These are phyloP conservation scores for Bryum argenteum DNA, from an alignment of 225 moss, liverwort and hornwort species.

Conservation along the genomic window DNA sequence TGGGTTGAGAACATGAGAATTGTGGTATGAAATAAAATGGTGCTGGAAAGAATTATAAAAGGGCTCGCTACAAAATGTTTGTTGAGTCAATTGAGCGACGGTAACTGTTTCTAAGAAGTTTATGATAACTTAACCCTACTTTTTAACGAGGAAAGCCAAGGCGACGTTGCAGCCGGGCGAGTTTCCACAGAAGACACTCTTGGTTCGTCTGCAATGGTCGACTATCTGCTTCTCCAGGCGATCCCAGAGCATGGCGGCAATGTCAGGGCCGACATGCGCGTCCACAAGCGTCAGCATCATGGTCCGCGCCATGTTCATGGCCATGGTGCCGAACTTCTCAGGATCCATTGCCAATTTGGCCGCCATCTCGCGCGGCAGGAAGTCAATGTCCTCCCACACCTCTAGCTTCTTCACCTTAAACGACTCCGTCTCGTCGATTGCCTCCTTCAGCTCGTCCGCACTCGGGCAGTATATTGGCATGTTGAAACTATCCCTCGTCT, in stretches of 20 bases:
- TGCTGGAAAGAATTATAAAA: no score
- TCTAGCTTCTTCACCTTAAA: slow-evolving; percentile 36
- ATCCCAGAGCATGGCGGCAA: slow-evolving; percentile 37
- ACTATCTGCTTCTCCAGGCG: slow-evolving; percentile 36
- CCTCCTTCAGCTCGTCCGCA: slow-evolving; percentile 37
- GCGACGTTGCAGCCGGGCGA: slow-evolving; percentile 37
- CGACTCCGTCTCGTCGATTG: slow-evolving; percentile 28
- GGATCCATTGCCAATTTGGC: slow-evolving; percentile 29
- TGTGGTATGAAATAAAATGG: no score
- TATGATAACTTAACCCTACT: slow-evolving; percentile 4
- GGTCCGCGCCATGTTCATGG: slow-evolving; percentile 43
- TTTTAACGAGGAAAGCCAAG: slow-evolving; percentile 38
- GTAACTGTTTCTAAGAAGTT: background rate
- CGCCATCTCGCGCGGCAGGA: slow-evolving; percentile 31
- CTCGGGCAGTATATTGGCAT: slow-evolving; percentile 40
- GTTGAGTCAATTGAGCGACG: background rate
- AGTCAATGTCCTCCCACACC: slow-evolving; percentile 41
- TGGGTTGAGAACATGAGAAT: no score
- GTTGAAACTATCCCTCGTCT: slow-evolving; percentile 43
- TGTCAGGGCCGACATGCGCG: slow-evolving; percentile 32
- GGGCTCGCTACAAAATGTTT: background rate
- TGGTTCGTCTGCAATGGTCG: slow-evolving; percentile 26
- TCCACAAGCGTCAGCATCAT: slow-evolving; percentile 40
- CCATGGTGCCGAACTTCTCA: slow-evolving; percentile 30
- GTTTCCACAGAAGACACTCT: slow-evolving; percentile 40